phyloP scores from a whole-genome alignment of 352 stramenopile genomes.

The Halophytophthora batemanensis region DNA sequence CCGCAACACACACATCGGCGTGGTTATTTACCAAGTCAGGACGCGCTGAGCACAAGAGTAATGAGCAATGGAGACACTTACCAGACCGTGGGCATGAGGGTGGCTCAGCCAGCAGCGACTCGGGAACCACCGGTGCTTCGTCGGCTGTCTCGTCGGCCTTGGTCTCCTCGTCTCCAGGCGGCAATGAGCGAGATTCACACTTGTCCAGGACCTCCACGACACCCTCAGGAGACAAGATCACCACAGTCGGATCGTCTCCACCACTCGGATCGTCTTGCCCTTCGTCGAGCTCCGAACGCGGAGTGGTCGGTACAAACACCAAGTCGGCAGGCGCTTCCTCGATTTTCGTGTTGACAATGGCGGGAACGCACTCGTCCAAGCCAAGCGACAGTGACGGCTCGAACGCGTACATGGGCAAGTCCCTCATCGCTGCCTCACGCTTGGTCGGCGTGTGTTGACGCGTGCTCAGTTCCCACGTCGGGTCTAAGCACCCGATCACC shows the following conservation, averaged over 20 bases:
- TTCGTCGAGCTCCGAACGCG: constrained; percentile 6
- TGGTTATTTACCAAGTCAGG: not conserved
- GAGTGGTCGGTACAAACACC: constrained; percentile 16
- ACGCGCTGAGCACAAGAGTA: not conserved
- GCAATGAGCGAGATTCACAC: not conserved
- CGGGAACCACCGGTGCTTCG: constrained; percentile 13
- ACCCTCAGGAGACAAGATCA: constrained; percentile 21
- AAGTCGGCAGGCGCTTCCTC: constrained; percentile 7
- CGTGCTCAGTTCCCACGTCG: constrained; percentile 24
- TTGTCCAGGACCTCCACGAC: constrained; percentile 16
- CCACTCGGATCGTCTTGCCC: not conserved
- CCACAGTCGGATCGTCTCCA: constrained; percentile 19
- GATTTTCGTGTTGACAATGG: constrained; percentile 4
- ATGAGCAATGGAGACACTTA: constrained; percentile 3
- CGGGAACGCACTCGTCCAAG: constrained; percentile 18
- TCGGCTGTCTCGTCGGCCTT: not conserved
- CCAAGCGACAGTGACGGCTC: constrained; percentile 36
- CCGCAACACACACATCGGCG: not conserved
- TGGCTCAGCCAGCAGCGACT: constrained; percentile 22
- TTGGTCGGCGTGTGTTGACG: constrained; percentile 14
- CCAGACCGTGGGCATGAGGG: constrained; percentile 31
- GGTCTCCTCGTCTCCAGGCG: constrained; percentile 2
- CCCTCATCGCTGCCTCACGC: constrained; percentile 16
- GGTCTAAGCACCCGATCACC: constrained; percentile 6
- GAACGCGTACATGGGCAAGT: constrained; percentile 41